Evolutionary conservation across 2,329 filamentous ascomycete species (phyloP).

Genomic region (Xylariaceae sp.): DNA sequence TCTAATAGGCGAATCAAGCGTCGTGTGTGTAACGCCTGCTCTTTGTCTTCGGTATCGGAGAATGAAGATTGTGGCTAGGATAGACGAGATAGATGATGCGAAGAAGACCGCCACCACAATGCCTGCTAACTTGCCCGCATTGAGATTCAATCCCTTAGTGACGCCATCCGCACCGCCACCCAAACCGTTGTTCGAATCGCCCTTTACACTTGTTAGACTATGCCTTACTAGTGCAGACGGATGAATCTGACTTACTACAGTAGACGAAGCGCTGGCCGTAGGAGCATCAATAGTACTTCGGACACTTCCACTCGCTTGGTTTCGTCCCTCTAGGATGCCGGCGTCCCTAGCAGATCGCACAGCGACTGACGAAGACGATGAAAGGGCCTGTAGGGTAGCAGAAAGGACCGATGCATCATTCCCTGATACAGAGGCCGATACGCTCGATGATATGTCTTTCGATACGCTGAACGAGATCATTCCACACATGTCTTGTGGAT

Average conservation of each 20-base stretch:
- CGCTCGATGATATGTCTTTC: constrained; percentile 2
- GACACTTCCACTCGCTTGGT: constrained; percentile 11
- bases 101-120: constrained; percentile 26
- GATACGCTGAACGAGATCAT: not conserved
- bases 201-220: constrained; percentile 14
- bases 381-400: not conserved
- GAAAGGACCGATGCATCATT: constrained; percentile 6
- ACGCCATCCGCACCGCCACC: not conserved
- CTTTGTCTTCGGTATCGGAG: constrained; percentile 24
- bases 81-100: constrained; percentile 21
- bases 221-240: not conserved
- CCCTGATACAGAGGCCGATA: constrained; percentile 3
- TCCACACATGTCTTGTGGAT: not conserved
- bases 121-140: constrained; percentile 25
- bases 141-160: constrained; percentile 5
- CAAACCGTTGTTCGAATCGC: not conserved
- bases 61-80: constrained; percentile 20
- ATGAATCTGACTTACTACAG: constrained; percentile 16
- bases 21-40: not conserved
- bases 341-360: constrained; percentile 4
- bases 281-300: constrained; percentile 15
- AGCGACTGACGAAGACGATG: not conserved
- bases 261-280: constrained; percentile 17
- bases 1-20: not conserved
- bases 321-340: constrained; percentile 10